Percentiles rank a stretch among this genome's conserved stretches.
Evolutionary conservation across 2,329 filamentous ascomycete genomes (phyloP).

Genomic region (Fusarium circinatum): DNA sequence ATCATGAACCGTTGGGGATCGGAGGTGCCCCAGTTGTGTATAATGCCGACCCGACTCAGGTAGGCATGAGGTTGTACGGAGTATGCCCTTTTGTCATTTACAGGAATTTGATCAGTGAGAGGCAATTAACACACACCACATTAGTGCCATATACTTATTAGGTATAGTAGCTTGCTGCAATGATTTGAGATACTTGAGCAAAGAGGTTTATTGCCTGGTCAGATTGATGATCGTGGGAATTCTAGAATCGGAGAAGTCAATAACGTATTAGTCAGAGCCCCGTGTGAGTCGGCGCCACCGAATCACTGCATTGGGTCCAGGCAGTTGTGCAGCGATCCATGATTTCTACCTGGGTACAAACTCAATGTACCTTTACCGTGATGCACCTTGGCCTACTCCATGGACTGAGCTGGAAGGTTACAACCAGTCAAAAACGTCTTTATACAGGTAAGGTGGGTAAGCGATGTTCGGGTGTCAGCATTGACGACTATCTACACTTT

Average conservation of each 20-base stretch:
- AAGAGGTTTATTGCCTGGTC: background rate
- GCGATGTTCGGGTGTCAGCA: background rate
- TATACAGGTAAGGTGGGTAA: background rate
- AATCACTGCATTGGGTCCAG: background rate
- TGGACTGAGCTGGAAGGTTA: background rate
- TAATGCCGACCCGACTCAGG: background rate
- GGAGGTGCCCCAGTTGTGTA: background rate
- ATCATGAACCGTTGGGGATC: conserved; percentile 4
- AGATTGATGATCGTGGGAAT: conserved; percentile 17
- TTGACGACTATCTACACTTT: background rate
- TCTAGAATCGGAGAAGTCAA: conserved; percentile 27
- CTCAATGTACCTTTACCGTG: background rate
- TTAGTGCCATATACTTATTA: background rate
- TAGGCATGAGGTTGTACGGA: background rate
- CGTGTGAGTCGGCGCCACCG: conserved; percentile 1
- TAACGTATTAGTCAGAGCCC: conserved; percentile 29
- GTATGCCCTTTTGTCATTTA: background rate
- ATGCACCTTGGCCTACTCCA: background rate
- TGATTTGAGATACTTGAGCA: conserved; percentile 26
- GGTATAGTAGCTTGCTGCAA: conserved; percentile 7
- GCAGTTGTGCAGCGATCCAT: background rate
- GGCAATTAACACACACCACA: background rate
- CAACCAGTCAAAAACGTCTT: background rate
- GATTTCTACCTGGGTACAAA: background rate
- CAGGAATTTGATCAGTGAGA: background rate